These are phyloP conservation scores for Coprinopsis cinerea DNA, from an alignment of 768 basidiomycete genomes.

Conservation along the genomic window DNA sequence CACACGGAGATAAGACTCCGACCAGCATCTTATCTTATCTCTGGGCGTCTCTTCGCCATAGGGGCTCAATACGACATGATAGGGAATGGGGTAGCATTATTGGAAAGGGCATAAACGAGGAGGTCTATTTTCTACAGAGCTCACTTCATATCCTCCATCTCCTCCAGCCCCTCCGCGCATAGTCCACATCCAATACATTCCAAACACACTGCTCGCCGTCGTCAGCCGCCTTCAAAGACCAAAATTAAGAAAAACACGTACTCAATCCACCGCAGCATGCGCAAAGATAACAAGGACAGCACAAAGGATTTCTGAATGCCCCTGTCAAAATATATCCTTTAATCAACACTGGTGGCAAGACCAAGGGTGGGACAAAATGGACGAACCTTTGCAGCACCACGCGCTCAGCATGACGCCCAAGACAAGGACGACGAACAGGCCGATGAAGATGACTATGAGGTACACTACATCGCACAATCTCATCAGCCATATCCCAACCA, in stretches of 20 bases:
- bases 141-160: conserved; percentile 14
- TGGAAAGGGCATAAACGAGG: background rate
- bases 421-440: too few species aligned
- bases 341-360: too few species aligned
- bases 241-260: conserved; percentile 20
- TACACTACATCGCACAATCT: too few species aligned
- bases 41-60: background rate
- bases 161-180: conserved; percentile 45
- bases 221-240: background rate
- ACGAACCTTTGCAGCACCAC: too few species aligned
- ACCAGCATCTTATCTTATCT: background rate
- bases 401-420: too few species aligned
- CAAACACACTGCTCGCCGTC: conserved; percentile 41
- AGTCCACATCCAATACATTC: conserved; percentile 68
- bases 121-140: background rate
- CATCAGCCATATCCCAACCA: too few species aligned
- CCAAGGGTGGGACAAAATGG: too few species aligned
- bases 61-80: background rate
- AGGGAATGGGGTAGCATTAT: background rate
- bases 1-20: background rate
- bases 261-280: conserved; percentile 68
- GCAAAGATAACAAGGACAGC: conserved; percentile 68
- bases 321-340: conserved; percentile 30
- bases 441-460: too few species aligned
- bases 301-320: conserved; percentile 55